Base-by-base conservation (phyloP, 2,329 filamentous ascomycete genomes). In the Aplosporella prunicola region DNA sequence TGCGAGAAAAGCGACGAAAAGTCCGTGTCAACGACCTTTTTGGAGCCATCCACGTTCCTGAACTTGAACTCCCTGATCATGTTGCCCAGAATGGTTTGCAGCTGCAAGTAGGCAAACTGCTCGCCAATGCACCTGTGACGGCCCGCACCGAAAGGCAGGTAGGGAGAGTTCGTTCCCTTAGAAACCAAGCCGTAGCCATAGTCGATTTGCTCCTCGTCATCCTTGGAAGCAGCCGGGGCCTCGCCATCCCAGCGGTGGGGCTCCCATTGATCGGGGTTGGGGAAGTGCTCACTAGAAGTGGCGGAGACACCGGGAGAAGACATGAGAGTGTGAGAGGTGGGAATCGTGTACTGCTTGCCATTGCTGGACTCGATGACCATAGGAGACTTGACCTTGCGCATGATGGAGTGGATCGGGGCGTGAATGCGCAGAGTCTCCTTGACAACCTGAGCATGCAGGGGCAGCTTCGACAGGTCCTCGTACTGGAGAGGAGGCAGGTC, bases 71-170 rank as follows among this genome's bases (percentile, higher is more conserved):
- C 58, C 33, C 86, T 74, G 26, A 93, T 82, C 47, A 88, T 66
- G 41, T 78, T 78, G 34, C 80, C 85, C 9, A 80, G 68, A 47
- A 96, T 93, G 29, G 85, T 87, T 57, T 88, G 81, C 45, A 96
- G 69, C 65, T 96, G 89, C 41, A 93, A 72, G 57, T 93, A 93
- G 49, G 89, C 89, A 60, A 95, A 96, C 55, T 94, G 86, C 70
- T 96, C 89, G 47, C 89, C 89, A 55, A 96, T 95, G 64, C 89
- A 96, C 47, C 89, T 74, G 64, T 96, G 89, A 48, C 89, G 73
- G 27, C 89, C 89, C 20, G 88, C 89, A 41, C 89, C 89, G 56
- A 96, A 96, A 2, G 89, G 89, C 32, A 96, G 75, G 60, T 95
- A 96, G 0, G 89, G 88, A 35, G 83, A 93, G 42, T 76, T 77